Base-by-base conservation (phyloP, 2,329 filamentous ascomycete genomes). In the Calonectria pseudoturangicola region DNA sequence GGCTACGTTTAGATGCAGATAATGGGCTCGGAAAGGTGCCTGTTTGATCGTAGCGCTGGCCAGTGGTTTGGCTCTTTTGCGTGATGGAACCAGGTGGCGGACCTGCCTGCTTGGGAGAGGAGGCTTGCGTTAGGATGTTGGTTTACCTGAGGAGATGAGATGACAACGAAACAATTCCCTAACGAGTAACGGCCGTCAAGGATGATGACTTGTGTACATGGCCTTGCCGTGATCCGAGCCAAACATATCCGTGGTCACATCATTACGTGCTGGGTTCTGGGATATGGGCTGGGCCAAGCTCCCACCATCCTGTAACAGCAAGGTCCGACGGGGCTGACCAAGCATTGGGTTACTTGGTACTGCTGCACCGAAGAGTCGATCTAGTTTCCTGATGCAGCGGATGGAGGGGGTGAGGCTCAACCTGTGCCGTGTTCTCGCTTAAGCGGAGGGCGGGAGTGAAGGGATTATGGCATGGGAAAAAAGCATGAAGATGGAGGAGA, bases 1-100 rank as follows among this genome's bases (percentile, higher is more conserved):
- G 45, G 21, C 45, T 48, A 48, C 21, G n/a, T 48, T 48, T 48
- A 48, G 45, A 48, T 25, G n/a, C 45, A 25, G n/a, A 12, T 25
- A 5, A 48, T 48, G n/a, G 45, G 45, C 45, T 25, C 45, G 45
- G 45, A 25, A 12, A 4, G 25, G n/a, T 48, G 45, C 45, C 45
- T 48, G 45, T 48, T 48, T 48, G 45, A 48, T 48, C 45, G 45
- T 48, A 48, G 45, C n/a, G 45, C 5, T 21, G 45, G n/a, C n/a
- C 9, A 12, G n/a, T 48, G n/a, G 45, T 48, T 21, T 48, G 18
- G 43, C 45, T 25, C 45, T 25, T 21, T 48, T 21, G 21, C 18
- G n/a, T 18, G 18, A 47, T 45, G n/a, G 43, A 21, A 10, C 16
- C 18, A 1, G n/a, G 2, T 25, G n/a, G 8, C 9, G 45, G 30